A percentile compares a stretch with the other conserved stretches of the same genome.
Conservation (phyloP, 1,139 yeast genomes). For the Yueomyces sp. region DNA sequence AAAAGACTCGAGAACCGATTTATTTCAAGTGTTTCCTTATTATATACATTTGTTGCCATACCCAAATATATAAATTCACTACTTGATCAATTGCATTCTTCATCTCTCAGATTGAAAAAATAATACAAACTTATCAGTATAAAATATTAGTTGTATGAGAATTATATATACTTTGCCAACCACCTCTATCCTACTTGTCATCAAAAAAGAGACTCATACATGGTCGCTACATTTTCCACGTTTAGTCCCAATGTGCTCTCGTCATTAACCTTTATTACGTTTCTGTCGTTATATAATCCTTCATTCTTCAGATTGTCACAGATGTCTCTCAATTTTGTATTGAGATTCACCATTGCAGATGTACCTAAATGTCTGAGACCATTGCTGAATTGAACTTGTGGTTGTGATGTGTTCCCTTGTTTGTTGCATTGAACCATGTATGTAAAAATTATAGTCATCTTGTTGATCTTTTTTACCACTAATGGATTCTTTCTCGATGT, state of each 20-base stretch:
- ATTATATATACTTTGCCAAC: no score
- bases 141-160: no score
- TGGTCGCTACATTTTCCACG: neutral
- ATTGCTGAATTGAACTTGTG: neutral
- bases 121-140: no score
- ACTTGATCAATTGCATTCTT: no score
- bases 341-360: neutral
- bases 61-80: no score
- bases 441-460: neutral
- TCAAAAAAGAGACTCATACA: constrained; percentile 1
- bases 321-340: neutral
- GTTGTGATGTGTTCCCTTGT: neutral
- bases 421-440: neutral
- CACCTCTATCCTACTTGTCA: neutral
- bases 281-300: neutral
- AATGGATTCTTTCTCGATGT: neutral
- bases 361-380: neutral
- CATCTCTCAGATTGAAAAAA: no score
- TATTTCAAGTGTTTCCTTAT: no score
- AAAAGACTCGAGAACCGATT: no score
- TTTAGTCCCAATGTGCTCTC: neutral
- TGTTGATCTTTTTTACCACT: neutral
- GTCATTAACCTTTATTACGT: neutral
- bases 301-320: neutral
- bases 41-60: no score